phyloP scores from a whole-genome alignment of 2,329 filamentous ascomycete genomes.

The Trichoderma sp. region DNA sequence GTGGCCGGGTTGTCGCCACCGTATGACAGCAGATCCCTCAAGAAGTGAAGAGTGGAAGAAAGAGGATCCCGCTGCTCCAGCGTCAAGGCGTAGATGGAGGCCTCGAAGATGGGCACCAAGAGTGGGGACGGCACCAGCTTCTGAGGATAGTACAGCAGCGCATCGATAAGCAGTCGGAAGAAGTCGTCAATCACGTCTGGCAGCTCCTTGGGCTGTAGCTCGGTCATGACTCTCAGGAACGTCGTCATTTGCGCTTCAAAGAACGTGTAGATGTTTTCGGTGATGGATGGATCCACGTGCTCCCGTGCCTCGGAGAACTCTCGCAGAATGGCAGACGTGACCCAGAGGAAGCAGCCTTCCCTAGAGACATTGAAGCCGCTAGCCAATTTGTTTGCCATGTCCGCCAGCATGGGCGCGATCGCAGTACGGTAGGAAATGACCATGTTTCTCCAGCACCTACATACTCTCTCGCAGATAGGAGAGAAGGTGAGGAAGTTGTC shows the following conservation, averaged over 20 bases:
- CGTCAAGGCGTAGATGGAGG: constrained; percentile 79
- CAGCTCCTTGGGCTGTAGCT: constrained; percentile 70
- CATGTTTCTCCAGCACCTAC: constrained; percentile 95
- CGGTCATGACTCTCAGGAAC: constrained; percentile 85
- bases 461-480: constrained; percentile 90
- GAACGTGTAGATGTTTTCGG: constrained; percentile 86
- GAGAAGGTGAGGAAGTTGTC: constrained; percentile 82
- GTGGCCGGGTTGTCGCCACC: constrained; percentile 71
- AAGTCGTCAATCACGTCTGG: constrained; percentile 92
- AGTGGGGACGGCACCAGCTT: constrained; percentile 77
- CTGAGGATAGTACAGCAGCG: constrained; percentile 86
- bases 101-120: constrained; percentile 79
- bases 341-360: constrained; percentile 98
- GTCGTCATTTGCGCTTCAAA: constrained; percentile 90
- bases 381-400: constrained; percentile 84
- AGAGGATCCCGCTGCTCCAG: constrained; percentile 90
- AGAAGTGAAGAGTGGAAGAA: constrained; percentile 86
- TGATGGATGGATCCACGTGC: constrained; percentile 76
- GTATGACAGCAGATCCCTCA: constrained; percentile 87
- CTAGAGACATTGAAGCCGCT: constrained; percentile 79
- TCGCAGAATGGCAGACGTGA: constrained; percentile 87
- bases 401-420: constrained; percentile 79
- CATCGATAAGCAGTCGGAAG: constrained; percentile 88
- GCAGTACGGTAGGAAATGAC: constrained; percentile 90
- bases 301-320: constrained; percentile 93